These are phyloP conservation scores for Nectriaceae sp. DNA, from an alignment of 2,329 filamentous ascomycete genomes.

Conservation along the genomic window DNA sequence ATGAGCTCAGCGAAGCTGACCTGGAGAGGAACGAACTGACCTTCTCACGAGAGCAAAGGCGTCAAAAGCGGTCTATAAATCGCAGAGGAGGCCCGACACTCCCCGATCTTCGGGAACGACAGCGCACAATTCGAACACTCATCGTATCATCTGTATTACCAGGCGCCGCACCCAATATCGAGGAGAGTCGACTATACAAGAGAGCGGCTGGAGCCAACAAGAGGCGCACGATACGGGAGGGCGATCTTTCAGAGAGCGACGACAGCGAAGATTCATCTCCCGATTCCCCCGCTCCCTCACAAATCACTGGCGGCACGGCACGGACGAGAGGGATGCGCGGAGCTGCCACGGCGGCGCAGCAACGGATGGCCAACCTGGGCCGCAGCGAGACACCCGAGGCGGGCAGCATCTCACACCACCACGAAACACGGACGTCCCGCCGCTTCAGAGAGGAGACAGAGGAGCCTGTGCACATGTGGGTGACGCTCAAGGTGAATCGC, in stretches of 20 bases:
- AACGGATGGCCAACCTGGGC: slow-evolving; percentile 78
- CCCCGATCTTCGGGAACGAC: slow-evolving; percentile 94
- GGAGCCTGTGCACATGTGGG: slow-evolving; percentile 67
- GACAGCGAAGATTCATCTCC: slow-evolving; percentile 86
- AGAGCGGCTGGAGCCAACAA: slow-evolving; percentile 63
- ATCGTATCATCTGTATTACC: slow-evolving; percentile 92
- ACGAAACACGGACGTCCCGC: slow-evolving; percentile 71
- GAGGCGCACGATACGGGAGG: slow-evolving; percentile 58
- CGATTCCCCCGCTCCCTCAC: slow-evolving; percentile 80
- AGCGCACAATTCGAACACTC: slow-evolving; percentile 88
- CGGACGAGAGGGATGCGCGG: slow-evolving; percentile 87
- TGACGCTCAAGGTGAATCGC: slow-evolving; percentile 74
- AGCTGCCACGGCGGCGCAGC: slow-evolving; percentile 82
- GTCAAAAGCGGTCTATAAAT: slow-evolving; percentile 95
- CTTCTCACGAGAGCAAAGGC: slow-evolving; percentile 88
- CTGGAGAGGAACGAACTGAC: slow-evolving; percentile 89
- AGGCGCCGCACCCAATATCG: slow-evolving; percentile 76
- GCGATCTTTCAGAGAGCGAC: slow-evolving; percentile 82
- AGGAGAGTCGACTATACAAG: slow-evolving; percentile 88
- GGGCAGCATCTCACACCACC: slow-evolving; percentile 58
- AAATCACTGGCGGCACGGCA: slow-evolving; percentile 73
- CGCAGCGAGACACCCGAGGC: slow-evolving; percentile 90
- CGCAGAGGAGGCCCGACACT: slow-evolving; percentile 87
- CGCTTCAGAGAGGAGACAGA: slow-evolving; percentile 77
- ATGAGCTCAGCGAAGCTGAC: slow-evolving; percentile 89